These are phyloP conservation scores for Choiromyces venosus DNA, from an alignment of 495 filamentous ascomycete genomes.

Conservation along the genomic window DNA sequence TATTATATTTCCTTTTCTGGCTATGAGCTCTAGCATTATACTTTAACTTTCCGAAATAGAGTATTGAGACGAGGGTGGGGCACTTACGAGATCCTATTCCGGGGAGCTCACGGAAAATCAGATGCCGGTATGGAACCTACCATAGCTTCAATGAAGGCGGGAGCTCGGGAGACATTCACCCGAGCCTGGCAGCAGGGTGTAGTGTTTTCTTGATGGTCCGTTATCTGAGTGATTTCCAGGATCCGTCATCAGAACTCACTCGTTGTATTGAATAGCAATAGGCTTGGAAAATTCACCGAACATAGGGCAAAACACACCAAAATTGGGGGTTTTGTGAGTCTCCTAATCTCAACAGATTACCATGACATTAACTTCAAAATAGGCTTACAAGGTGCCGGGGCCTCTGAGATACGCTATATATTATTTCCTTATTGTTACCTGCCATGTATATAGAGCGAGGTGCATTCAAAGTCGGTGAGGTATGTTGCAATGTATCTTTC, in stretches of 20 bases:
- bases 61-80: neutral
- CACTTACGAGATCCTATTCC: neutral
- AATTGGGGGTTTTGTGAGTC: too few species aligned
- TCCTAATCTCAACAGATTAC: too few species aligned
- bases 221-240: neutral
- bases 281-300: too few species aligned
- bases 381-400: too few species aligned
- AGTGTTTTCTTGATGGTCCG: neutral
- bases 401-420: too few species aligned
- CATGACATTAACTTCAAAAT: too few species aligned
- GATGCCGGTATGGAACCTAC: neutral
- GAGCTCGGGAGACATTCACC: neutral
- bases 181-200: neutral
- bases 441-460: too few species aligned
- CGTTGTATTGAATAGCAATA: too few species aligned
- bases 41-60: neutral
- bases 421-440: too few species aligned
- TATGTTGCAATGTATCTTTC: too few species aligned
- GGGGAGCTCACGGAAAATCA: neutral
- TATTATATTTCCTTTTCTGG: neutral
- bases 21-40: neutral
- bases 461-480: too few species aligned
- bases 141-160: neutral
- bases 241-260: neutral
- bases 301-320: too few species aligned